Base-by-base conservation (phyloP, 495 filamentous ascomycete species). In the Aspergillus homomorphus region DNA sequence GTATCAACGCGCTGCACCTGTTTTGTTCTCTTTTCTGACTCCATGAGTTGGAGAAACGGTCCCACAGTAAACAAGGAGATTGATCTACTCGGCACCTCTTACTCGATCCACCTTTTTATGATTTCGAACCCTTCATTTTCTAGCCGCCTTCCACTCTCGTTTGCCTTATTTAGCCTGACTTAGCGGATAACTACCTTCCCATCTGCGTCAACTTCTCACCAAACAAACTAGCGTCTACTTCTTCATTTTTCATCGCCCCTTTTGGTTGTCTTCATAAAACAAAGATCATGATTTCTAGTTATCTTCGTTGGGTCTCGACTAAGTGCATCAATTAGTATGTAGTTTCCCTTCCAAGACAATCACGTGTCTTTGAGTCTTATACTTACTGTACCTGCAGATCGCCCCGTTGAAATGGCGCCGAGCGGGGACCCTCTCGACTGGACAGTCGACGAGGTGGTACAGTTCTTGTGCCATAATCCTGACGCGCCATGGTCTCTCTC, bases 401-500 rank as follows among this genome's bases (percentile, higher is more conserved):
- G 21, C 15, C 21, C 20, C 22, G 24, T 4, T 50, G 41, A 46
- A 20, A 70, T 71, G 66, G 24, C 62, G 14, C 3, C 53, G 0
- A n/a, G 18, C 8, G 28, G 71, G 41, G 89, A 91, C 61, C 89
- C 89, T 0, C 82, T 83, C 60, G 68, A 83, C 59, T 92, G 89
- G 89, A 74, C 74, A 21, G 75, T 86, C 21, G 85, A 90, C 20
- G 76, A 84, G 33, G 81, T 91, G 1, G 80, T 89, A 0, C 66
- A 69, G 14, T 86, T 86, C 53, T 69, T 93, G 4, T 91, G 88
- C 71, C 74, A 80, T 24, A 42, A 69, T 2, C 64, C 76, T 19
- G 68, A 74, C 41, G 78, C 79, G 9, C 69, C 73, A 57, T 78
- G 76, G 76, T 68, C 74, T 6, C 50, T 55, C 30, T 73, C 68